Base-by-base conservation (phyloP, 2,329 filamentous ascomycete genomes). In the Colletotrichum gigasporum region DNA sequence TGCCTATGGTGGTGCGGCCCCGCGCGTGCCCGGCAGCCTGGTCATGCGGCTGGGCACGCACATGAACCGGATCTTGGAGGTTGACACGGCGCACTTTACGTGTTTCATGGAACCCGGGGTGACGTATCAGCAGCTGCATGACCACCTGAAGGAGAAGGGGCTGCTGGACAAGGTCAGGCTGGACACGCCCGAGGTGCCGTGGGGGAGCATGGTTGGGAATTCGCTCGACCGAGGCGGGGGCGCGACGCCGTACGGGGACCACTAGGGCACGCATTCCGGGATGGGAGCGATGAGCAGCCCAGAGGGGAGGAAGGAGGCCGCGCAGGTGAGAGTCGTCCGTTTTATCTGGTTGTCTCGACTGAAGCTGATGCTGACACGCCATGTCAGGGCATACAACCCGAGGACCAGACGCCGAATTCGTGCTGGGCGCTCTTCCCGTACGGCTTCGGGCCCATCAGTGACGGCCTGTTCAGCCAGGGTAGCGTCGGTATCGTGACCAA, bases 401-500 rank as follows among this genome's bases (percentile, higher is more conserved):
- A 63, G 28, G 44, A 63, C 20, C 69, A 79, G 14, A 74, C 74
- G 3, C 71, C 72, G 6, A 79, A 76, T 45, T 74, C 76, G 51
- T 76, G 72, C 10, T 80, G 79, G 78, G 78, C 80, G 64, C 69
- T 74, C 3, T 82, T 82, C 62, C 73, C 75, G 2, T 77, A 75
- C 45, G 79, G 79, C 0, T 80, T 79, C 61, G 78, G 78, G 2
- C 78, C 78, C 1, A 70, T 69, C 24, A 70, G 69, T 18, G 75
- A 76, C 62, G 79, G 79, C 5, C 76, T 84, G 1, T 85, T 85
- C 68, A 76, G 79, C 1, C 82, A 85, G 66, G 80, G 78, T 0
- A 84, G 83, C 54, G 78, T 82, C 18, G 82, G 82, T 10, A 80
- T 85, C 24, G 82, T 84, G 2, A 82, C 80, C 3, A 85, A 85